Base-by-base conservation (phyloP, 2,329 filamentous ascomycete species). In the Cladophialophora psammophila region DNA sequence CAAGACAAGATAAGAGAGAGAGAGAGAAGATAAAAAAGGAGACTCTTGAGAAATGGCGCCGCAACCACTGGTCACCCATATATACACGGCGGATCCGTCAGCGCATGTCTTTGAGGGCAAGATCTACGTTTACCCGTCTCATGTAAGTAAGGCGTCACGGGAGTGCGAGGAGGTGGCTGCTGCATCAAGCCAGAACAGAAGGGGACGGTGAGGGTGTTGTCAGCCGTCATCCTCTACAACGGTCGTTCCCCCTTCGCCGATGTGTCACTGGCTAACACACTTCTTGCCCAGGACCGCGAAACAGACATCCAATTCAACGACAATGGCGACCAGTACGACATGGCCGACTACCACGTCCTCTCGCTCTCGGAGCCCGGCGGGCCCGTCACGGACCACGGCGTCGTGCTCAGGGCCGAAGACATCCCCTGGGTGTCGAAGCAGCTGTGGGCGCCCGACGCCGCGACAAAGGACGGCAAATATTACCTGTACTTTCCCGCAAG, bases 281-380 rank as follows among this genome's bases (percentile, higher is more conserved):
- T n/a, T 9, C 36, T 1, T 1, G 7, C 35, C n/a, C 36, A 94
- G 80, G 91, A 94, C 79, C 86, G 90, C 72, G 89, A 92, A 77
- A 91, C 90, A 5, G 85, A 88, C 78, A 91, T 92, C 77, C 65
- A 85, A 65, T 89, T 90, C 83, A 93, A 94, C 81, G 91, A 93
- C 83, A 92, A 93, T 84, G 91, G 91, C 75, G 91, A 93, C 80
- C 91, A 93, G 77, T 93, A 93, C 77, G 91, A 92, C 81, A 94
- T 93, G 91, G 84, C 81, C 64, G 91, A 94, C 81, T 94, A 94
- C 83, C 91, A 93, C 78, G 91, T 94, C 76, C 89, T 93, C 78
- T 89, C 86, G 71, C 80, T 86, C 34, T 78, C 87, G 65, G 81
- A 84, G 1, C 80, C 87, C 31, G 84, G 83, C 67, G 81, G 82